These are phyloP conservation scores for Zymoseptoria ardabiliae DNA, from an alignment of 2,329 filamentous ascomycete genomes.

Conservation along the genomic window DNA sequence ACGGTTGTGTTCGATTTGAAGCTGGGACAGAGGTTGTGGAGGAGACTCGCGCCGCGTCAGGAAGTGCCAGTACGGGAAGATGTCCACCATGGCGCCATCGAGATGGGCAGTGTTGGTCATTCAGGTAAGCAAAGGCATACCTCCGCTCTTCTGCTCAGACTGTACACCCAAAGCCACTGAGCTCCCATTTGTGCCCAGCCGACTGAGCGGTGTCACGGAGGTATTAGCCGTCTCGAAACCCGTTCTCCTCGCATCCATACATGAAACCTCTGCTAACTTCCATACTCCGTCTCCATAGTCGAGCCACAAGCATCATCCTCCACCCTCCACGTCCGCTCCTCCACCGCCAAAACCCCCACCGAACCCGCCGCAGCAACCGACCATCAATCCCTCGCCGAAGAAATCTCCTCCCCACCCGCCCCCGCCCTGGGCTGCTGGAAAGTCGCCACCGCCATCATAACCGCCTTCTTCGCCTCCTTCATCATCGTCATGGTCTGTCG, in stretches of 20 bases:
- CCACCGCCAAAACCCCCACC: background rate
- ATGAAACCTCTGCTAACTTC: too few species aligned
- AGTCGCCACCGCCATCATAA: constrained; percentile 33
- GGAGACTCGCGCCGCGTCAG: background rate
- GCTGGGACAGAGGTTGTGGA: background rate
- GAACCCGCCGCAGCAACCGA: background rate
- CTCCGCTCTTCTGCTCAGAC: too few species aligned
- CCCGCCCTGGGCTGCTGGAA: constrained; percentile 15
- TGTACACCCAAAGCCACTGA: too few species aligned
- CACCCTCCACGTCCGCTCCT: background rate
- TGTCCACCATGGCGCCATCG: background rate
- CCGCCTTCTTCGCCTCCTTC: constrained; percentile 49
- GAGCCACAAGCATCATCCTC: background rate
- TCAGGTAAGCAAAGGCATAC: too few species aligned
- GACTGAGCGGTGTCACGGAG: too few species aligned
- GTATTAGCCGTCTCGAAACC: too few species aligned
- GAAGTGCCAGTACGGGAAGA: background rate
- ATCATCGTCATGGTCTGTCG: constrained; percentile 47
- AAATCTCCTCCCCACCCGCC: background rate
- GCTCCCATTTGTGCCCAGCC: too few species aligned
- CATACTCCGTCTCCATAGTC: too few species aligned
- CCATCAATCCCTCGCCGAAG: background rate
- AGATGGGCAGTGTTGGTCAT: too few species aligned
- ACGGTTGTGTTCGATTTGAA: constrained; percentile 50
- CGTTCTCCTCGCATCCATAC: too few species aligned